A percentile compares a stretch with the other conserved stretches of the same genome.
These are phyloP conservation scores for Allantophomopsis lycopodina DNA, from an alignment of 2,329 filamentous ascomycete species.

Conservation along the genomic window DNA sequence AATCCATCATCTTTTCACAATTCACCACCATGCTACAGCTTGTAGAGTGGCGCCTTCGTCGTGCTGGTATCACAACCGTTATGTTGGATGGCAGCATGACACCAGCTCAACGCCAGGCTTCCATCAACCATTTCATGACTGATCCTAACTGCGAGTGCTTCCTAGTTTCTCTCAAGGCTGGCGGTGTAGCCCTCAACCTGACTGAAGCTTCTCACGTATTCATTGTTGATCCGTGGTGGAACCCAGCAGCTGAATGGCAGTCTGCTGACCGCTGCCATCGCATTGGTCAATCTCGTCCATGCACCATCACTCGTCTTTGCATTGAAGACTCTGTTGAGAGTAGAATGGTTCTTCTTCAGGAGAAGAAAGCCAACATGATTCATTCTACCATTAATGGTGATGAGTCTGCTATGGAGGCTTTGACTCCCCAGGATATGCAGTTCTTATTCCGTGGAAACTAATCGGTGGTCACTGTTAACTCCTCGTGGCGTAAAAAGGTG, in stretches of 20 bases:
- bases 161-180: constrained; percentile 88
- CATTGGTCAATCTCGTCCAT: constrained; percentile 88
- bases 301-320: constrained; percentile 84
- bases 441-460: constrained; percentile 79
- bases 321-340: constrained; percentile 97
- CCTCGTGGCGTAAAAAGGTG: no score
- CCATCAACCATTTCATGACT: constrained; percentile 93
- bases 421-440: constrained; percentile 85
- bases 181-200: constrained; percentile 87
- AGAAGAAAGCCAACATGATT: constrained; percentile 99
- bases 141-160: constrained; percentile 93
- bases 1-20: constrained; percentile 95
- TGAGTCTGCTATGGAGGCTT: constrained; percentile 77
- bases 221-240: constrained; percentile 99
- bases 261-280: constrained; percentile 88
- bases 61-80: constrained; percentile 94
- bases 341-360: constrained; percentile 87
- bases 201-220: constrained; percentile 93
- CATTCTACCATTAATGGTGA: constrained; percentile 93
- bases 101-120: constrained; percentile 80
- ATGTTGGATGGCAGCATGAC: constrained; percentile 99
- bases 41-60: constrained; percentile 89
- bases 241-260: constrained; percentile 99
- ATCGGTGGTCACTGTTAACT: neutral
- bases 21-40: constrained; percentile 91